Conservation (phyloP, 192 early-diverging fungal species). For the Podila clonocystis region DNA sequence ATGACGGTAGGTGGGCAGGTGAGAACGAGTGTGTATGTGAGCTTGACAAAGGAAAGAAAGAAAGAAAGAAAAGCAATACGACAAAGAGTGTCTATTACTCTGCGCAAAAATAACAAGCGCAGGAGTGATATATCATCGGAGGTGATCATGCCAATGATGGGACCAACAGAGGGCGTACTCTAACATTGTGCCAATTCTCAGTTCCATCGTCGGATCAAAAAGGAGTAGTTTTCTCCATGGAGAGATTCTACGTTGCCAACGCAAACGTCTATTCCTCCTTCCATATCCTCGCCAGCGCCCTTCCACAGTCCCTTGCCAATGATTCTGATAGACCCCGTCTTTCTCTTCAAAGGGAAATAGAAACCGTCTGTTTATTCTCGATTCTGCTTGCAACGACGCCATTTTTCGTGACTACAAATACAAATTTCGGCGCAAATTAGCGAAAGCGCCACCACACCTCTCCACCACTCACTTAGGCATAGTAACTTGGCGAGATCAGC, state of each 20-base stretch:
- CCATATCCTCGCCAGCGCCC: too few species aligned
- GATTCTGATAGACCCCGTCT: too few species aligned
- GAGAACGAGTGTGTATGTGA: background rate
- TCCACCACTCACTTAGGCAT: constrained; percentile 60
- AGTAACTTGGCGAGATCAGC: constrained; percentile 88
- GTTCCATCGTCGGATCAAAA: too few species aligned
- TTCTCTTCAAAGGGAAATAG: too few species aligned
- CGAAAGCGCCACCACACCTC: background rate
- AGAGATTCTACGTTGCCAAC: too few species aligned
- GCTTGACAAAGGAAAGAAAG: constrained; percentile 3
- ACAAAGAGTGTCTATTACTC: background rate
- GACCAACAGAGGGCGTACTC: too few species aligned
- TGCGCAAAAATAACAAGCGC: background rate
- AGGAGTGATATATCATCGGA: too few species aligned
- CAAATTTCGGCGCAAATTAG: background rate
- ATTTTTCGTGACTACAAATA: background rate
- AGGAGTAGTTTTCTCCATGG: too few species aligned
- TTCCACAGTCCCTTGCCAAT: too few species aligned
- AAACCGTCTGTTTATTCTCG: background rate
- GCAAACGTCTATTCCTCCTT: too few species aligned
- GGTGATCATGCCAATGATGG: too few species aligned
- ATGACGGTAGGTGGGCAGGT: background rate
- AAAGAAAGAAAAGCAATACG: background rate
- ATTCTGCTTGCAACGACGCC: background rate
- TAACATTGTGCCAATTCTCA: too few species aligned